Evolutionary conservation across 2,329 filamentous ascomycete genomes (phyloP), one percentile per base, ranked within the genome.

Genomic region (Talaromyces funiculosus): DNA sequence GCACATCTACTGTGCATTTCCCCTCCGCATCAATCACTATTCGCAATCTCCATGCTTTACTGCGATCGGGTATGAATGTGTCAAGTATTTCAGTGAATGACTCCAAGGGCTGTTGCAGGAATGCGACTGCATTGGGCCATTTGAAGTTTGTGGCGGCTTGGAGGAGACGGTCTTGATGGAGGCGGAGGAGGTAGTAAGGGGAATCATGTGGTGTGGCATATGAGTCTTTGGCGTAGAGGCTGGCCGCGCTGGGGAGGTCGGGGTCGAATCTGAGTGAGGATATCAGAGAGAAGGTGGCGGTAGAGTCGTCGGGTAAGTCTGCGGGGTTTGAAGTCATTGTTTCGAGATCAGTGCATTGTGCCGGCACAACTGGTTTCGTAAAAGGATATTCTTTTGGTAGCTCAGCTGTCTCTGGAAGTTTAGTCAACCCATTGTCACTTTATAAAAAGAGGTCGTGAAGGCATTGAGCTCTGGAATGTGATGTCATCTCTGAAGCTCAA

Each of bases 121-220:
- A 69, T 1, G 63, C 57, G 14, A 69, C 49, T 16, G 75, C 73
- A n/a, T 66, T 56, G 5, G 63, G 29, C 77, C 81, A 83, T 45
- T 77, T 70, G 66, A 83, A 81, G 65, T 81, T 75, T 63, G 76
- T 69, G 24, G 81, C 79, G 45, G 82, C 79, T 67, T 79, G 82
- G n/a, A 91, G 79, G 71, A 96, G 83, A 57, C 92, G 87, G 71
- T 92, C 88, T 49, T 86, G 84, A 72, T 96, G 92, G 66, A 87
- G 87, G 61, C 86, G 80, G 16, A 94, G 82, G 81, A 95, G 90
- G 73, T 95, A 95, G 66, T 90, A 86, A 0, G 87, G 83, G 8
- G 85, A 89, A 6, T 71, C 72, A 35, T 69, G 67, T 59, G 74
- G 73, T 62, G 67, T 61, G 9, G 77, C 74, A 37, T 80, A 73